phyloP scores from a whole-genome alignment of 2,329 filamentous ascomycete genomes.

The Neurospora sp. region DNA sequence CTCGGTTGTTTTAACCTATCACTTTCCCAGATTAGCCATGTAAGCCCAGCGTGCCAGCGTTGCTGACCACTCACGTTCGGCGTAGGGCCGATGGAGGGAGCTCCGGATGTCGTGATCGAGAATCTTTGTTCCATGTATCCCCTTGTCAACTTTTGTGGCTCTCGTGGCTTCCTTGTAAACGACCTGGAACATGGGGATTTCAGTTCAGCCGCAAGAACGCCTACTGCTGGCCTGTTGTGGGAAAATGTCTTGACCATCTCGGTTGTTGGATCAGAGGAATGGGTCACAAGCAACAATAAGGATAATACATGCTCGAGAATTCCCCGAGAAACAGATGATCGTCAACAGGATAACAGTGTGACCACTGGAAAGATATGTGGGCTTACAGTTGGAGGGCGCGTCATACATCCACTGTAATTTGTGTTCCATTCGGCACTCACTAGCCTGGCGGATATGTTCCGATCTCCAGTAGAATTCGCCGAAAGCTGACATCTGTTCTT shows the following conservation, averaged over 20 bases:
- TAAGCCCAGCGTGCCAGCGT: not conserved
- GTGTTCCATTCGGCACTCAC: not conserved
- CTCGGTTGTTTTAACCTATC: not conserved
- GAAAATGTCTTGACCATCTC: not conserved
- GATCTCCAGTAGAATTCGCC: not conserved
- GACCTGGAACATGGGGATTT: not conserved
- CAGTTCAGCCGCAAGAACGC: not conserved
- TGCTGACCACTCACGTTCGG: not conserved
- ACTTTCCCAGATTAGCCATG: not conserved
- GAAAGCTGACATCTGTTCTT: not conserved
- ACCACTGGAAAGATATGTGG: not conserved
- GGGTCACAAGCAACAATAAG: not conserved
- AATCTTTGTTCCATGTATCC: not conserved
- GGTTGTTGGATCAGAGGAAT: not conserved
- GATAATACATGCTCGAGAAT: not conserved
- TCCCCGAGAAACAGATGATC: not conserved
- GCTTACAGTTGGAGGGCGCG: not conserved
- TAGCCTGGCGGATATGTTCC: not conserved
- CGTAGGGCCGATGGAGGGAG: not conserved
- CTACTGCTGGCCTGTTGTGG: not conserved
- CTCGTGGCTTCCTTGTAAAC: not conserved
- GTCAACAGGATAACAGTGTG: not conserved
- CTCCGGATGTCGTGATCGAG: not conserved
- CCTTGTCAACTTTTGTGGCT: not conserved
- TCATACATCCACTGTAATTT: not conserved